Conservation (phyloP, 23 red algal species). For the Gracilaria gracilis region DNA sequence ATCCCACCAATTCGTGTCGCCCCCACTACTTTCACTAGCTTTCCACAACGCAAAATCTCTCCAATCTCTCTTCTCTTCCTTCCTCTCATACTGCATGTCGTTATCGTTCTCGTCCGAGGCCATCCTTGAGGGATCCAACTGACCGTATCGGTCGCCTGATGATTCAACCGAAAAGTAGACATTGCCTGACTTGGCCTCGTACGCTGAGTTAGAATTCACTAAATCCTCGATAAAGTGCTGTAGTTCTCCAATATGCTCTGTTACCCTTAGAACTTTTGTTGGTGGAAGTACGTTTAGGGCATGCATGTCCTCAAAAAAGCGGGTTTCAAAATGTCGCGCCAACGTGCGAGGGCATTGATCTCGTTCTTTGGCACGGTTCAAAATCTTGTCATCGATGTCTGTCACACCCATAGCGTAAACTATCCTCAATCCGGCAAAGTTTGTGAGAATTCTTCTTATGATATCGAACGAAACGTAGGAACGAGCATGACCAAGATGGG, state of each 20-base stretch:
- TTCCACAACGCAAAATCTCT: constrained; percentile 97
- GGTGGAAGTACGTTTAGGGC: constrained; percentile 79
- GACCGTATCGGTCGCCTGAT: constrained; percentile 73
- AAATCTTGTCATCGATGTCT: constrained; percentile 99
- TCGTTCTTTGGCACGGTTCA: constrained; percentile 54
- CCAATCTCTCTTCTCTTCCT: constrained; percentile 66
- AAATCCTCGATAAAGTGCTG: constrained; percentile 52
- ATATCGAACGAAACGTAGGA: constrained; percentile 93
- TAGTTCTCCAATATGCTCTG: constrained; percentile 89
- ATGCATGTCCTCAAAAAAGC: constrained; percentile 89
- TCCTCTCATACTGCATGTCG: background rate
- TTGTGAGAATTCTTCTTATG: constrained; percentile 73
- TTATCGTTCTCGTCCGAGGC: background rate
- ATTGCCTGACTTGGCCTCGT: constrained; percentile 58
- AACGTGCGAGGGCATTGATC: constrained; percentile 38
- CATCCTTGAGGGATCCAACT: constrained; percentile 77
- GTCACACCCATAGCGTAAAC: constrained; percentile 82
- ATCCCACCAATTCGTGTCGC: constrained; percentile 63
- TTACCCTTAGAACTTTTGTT: constrained; percentile 74
- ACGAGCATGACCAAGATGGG: constrained; percentile 96
- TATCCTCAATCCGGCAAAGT: constrained; percentile 56
- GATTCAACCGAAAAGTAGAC: constrained; percentile 89
- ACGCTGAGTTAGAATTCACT: constrained; percentile 59
- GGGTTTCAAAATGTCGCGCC: constrained; percentile 68
- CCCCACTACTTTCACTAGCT: constrained; percentile 36